These are phyloP conservation scores for Tricholoma furcatifolium DNA, from an alignment of 768 basidiomycete species.

Conservation along the genomic window DNA sequence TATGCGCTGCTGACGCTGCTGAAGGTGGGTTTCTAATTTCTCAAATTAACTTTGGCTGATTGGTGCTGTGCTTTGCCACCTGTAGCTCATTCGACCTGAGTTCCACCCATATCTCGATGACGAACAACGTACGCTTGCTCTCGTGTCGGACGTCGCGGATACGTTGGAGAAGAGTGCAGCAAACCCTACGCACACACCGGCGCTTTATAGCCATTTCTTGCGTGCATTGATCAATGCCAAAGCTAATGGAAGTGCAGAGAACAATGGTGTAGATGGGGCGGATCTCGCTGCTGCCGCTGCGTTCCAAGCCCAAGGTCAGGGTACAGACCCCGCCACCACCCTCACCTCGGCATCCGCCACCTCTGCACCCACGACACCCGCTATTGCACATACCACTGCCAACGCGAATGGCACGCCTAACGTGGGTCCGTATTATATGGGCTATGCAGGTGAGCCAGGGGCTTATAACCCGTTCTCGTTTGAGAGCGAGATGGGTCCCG, in stretches of 20 bases:
- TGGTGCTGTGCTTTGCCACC: not conserved
- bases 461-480: slow-evolving; percentile 63
- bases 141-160: slow-evolving; percentile 81
- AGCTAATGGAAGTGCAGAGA: slow-evolving; percentile 23
- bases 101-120: slow-evolving; percentile 75
- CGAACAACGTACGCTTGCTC: slow-evolving; percentile 65
- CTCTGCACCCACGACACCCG: too few species aligned
- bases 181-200: slow-evolving; percentile 83
- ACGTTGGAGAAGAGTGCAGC: slow-evolving; percentile 76
- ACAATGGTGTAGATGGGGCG: not conserved
- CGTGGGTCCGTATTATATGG: not conserved
- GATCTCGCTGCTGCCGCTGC: not conserved
- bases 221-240: slow-evolving; percentile 70
- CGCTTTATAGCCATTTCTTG: slow-evolving; percentile 83
- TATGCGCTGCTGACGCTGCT: slow-evolving; percentile 91
- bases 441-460: slow-evolving; percentile 23
- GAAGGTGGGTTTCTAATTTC: slow-evolving; percentile 55
- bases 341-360: not conserved
- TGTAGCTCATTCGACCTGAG: slow-evolving; percentile 78
- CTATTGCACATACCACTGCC: not conserved
- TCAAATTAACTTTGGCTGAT: not conserved
- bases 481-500: slow-evolving; percentile 83
- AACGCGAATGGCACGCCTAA: not conserved
- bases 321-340: not conserved
- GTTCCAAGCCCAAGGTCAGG: not conserved